A percentile compares a stretch with the other conserved stretches of the same genome.
These are phyloP conservation scores for Puccinia sorghi DNA, from an alignment of 1,284 basidiomycete genomes.

Conservation along the genomic window DNA sequence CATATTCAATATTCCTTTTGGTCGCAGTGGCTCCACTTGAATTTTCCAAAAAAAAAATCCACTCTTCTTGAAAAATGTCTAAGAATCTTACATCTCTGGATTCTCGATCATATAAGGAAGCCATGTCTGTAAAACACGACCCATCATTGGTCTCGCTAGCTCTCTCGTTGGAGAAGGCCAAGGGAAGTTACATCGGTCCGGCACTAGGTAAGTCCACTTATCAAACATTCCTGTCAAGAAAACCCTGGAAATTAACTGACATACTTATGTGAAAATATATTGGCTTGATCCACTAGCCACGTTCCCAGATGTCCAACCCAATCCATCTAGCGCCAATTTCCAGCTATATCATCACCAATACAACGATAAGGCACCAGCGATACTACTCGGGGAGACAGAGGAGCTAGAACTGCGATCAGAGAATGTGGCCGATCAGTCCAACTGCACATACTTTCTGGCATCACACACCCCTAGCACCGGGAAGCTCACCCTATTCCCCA, in stretches of 20 bases:
- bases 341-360: conserved; percentile 20
- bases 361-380: background rate
- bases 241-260: background rate
- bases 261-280: background rate
- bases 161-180: conserved; percentile 5
- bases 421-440: background rate
- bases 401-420: conserved; percentile 18
- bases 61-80: too few relatives aligned
- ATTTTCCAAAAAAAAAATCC: too few relatives aligned
- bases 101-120: background rate
- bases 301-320: conserved; percentile 38
- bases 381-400: conserved; percentile 14
- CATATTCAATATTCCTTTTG: too few relatives aligned
- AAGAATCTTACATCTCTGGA: too few relatives aligned
- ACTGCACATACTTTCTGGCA: conserved; percentile 27
- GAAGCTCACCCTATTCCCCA: conserved; percentile 29
- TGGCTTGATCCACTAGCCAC: background rate
- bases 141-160: background rate
- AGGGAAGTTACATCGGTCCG: conserved; percentile 23
- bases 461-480: background rate
- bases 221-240: too few relatives aligned
- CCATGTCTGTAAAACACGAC: conserved; percentile 1
- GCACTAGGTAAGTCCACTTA: conserved; percentile 18
- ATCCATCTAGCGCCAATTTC: conserved; percentile 3
- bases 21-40: too few relatives aligned